phyloP scores from a whole-genome alignment of 2,329 filamentous ascomycete species.

The Pseudopithomyces chartarum region DNA sequence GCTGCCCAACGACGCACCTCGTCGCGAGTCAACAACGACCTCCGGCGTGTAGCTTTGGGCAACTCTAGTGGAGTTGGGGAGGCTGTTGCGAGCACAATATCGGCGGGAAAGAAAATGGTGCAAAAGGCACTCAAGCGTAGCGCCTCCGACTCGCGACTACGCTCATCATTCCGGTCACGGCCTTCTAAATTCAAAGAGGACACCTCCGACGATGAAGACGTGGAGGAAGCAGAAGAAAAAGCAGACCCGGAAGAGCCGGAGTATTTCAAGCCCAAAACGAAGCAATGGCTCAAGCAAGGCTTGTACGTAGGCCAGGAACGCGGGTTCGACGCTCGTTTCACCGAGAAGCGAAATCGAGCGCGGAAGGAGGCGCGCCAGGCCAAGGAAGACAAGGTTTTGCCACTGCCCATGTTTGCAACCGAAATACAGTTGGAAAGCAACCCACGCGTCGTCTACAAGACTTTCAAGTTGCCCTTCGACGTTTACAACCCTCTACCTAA shows the following conservation, averaged over 20 bases:
- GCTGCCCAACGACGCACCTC: conserved; percentile 40
- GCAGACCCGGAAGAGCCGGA: conserved; percentile 22
- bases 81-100: conserved; percentile 35
- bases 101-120: conserved; percentile 44
- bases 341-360: conserved; percentile 52
- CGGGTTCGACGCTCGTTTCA: conserved; percentile 49
- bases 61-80: conserved; percentile 37
- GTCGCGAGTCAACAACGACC: conserved; percentile 33
- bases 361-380: conserved; percentile 33
- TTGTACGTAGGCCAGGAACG: conserved; percentile 80
- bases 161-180: conserved; percentile 17
- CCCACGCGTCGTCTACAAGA: conserved; percentile 55
- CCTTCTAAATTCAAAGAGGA: conserved; percentile 30
- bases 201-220: conserved; percentile 18
- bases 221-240: conserved; percentile 15
- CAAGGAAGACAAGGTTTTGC: conserved; percentile 65
- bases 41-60: conserved; percentile 39
- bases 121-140: conserved; percentile 33
- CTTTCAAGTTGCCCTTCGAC: conserved; percentile 90
- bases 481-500: conserved; percentile 85
- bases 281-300: conserved; percentile 81
- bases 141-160: conserved; percentile 29
- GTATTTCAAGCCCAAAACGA: conserved; percentile 54
- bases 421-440: conserved; percentile 70
- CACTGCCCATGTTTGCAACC: conserved; percentile 79